Conservation (phyloP, 176 grass and related monocot genomes). For the Pharus latifolius region DNA sequence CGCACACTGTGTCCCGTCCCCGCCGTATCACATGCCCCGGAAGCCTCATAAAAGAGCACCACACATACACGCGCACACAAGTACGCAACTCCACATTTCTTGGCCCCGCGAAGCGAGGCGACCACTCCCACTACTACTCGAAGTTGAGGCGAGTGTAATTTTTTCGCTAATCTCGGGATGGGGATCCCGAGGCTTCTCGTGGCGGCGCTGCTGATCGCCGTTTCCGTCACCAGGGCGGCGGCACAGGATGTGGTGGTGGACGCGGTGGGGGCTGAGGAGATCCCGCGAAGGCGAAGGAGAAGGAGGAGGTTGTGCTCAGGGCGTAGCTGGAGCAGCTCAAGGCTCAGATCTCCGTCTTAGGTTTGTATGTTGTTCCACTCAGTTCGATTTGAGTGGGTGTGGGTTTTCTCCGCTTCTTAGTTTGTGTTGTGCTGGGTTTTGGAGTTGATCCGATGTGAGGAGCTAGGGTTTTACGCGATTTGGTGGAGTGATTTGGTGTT, state of each 20-base stretch:
- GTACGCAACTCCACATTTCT: background rate
- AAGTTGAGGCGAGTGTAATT: background rate
- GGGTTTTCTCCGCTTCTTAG: background rate
- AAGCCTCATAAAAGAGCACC: background rate
- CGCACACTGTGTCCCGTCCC: too few relatives aligned
- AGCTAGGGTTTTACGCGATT: background rate
- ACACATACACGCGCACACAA: too few relatives aligned
- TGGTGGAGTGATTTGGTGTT: background rate
- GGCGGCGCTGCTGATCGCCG: constrained; percentile 1
- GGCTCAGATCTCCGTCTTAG: constrained; percentile 32
- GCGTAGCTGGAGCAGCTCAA: constrained; percentile 30
- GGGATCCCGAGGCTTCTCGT: constrained; percentile 6
- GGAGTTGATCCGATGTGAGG: background rate
- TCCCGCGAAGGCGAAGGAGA: constrained; percentile 13
- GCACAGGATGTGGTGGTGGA: constrained; percentile 26
- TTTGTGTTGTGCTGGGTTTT: background rate
- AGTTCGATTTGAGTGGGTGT: background rate
- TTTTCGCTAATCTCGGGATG: constrained; percentile 12
- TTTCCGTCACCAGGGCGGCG: background rate
- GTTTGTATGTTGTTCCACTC: background rate
- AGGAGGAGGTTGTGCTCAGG: constrained; percentile 31
- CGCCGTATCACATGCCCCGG: too few relatives aligned
- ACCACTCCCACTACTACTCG: background rate
- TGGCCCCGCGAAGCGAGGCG: background rate
- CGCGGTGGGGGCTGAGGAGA: constrained; percentile 10